Percentiles rank a stretch among this genome's conserved stretches.
phyloP scores from a whole-genome alignment of 257 asterid genomes.

The Solanum clarkiae region DNA sequence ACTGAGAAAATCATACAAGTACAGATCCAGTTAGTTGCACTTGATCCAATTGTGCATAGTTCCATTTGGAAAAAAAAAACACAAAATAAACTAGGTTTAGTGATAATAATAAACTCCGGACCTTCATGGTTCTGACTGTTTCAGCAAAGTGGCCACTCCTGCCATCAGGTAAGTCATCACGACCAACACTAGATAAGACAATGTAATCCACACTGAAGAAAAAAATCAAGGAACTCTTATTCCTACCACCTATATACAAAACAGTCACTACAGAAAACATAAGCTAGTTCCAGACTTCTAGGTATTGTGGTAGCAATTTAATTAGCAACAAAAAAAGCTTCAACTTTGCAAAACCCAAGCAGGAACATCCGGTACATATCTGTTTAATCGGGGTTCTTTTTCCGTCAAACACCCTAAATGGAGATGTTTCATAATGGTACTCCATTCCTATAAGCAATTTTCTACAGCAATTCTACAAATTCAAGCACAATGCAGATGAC shows the following conservation, averaged over 20 bases:
- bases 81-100: not conserved
- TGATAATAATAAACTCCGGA: not conserved
- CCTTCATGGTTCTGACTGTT: conserved; percentile 91
- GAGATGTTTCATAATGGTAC: not conserved
- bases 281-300: not conserved
- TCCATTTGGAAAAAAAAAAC: not conserved
- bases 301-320: not conserved
- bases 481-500: not conserved
- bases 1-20: conserved; percentile 29
- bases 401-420: not conserved
- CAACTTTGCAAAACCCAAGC: not conserved
- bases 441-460: not conserved
- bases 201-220: conserved; percentile 81
- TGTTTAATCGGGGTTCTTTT: not conserved
- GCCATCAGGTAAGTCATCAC: conserved; percentile 93
- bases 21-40: not conserved
- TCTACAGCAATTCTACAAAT: not conserved
- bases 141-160: conserved; percentile 96
- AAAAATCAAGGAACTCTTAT: not conserved
- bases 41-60: not conserved
- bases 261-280: not conserved
- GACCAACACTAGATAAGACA: conserved; percentile 91
- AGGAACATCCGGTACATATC: not conserved
- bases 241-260: not conserved
- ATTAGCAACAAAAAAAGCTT: not conserved